A percentile compares a stretch with the other conserved stretches of the same genome.
Conservation (phyloP, 257 asterid species). For the Sherardia arvensis region DNA sequence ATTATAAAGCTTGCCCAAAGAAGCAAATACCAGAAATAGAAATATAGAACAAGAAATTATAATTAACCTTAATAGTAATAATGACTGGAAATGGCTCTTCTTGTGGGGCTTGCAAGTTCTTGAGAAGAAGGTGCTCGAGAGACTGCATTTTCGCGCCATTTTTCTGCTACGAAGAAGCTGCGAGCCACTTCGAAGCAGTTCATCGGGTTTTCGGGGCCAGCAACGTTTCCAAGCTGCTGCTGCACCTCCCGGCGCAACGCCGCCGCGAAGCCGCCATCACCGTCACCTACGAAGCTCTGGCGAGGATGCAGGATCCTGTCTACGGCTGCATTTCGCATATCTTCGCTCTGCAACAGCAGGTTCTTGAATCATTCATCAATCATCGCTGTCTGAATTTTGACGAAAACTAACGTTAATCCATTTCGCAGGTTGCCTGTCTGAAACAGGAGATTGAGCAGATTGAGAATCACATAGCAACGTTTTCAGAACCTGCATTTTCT, state of each 20-base stretch:
- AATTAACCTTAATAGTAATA: background rate
- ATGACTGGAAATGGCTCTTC: slow-evolving; percentile 56
- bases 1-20: slow-evolving; percentile 26
- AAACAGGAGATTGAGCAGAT: slow-evolving; percentile 50
- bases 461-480: slow-evolving; percentile 38
- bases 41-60: no score
- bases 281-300: slow-evolving; percentile 55
- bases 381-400: background rate
- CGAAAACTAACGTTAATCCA: background rate
- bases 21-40: slow-evolving; percentile 1
- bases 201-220: slow-evolving; percentile 75
- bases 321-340: slow-evolving; percentile 64
- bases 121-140: slow-evolving; percentile 50
- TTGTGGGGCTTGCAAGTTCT: slow-evolving; percentile 72
- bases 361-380: no score
- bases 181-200: slow-evolving; percentile 51
- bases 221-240: slow-evolving; percentile 54
- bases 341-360: slow-evolving; percentile 61
- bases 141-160: slow-evolving; percentile 70
- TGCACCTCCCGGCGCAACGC: slow-evolving; percentile 36
- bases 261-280: slow-evolving; percentile 52
- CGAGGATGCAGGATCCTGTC: slow-evolving; percentile 63
- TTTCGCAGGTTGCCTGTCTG: slow-evolving; percentile 54
- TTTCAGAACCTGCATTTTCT: background rate
- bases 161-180: slow-evolving; percentile 48